These are phyloP conservation scores for Omphalotus olearius DNA, from an alignment of 1,284 basidiomycete genomes.

Conservation along the genomic window DNA sequence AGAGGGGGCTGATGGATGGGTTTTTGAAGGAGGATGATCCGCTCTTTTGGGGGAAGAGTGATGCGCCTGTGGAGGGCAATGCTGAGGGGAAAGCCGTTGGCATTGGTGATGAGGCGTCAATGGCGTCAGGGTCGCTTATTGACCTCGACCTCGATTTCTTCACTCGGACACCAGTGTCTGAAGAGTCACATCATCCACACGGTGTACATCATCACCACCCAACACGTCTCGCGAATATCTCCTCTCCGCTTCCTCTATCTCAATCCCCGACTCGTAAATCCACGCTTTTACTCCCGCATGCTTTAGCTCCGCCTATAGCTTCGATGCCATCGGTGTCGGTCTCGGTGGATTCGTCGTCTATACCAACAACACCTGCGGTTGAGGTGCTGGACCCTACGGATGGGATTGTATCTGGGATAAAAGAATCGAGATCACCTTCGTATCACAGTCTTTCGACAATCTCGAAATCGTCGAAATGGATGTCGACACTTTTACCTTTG, in stretches of 20 bases:
- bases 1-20: conserved; percentile 54
- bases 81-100: conserved; percentile 21
- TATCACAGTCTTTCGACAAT: conserved; percentile 32
- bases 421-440: conserved; percentile 24
- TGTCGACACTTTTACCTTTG: conserved; percentile 25
- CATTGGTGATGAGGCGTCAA: neutral
- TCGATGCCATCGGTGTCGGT: conserved; percentile 22
- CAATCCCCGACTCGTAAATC: conserved; percentile 20
- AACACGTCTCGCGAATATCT: conserved; percentile 15
- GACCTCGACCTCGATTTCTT: conserved; percentile 36
- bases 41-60: conserved; percentile 50
- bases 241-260: conserved; percentile 9
- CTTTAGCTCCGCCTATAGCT: conserved; percentile 19
- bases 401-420: neutral
- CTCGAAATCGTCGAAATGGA: conserved; percentile 30
- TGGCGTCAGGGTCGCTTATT: conserved; percentile 16
- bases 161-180: conserved; percentile 13
- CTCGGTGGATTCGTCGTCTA: no score
- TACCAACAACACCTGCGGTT: conserved; percentile 8
- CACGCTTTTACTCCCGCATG: conserved; percentile 20
- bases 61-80: no score
- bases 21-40: conserved; percentile 67
- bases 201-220: conserved; percentile 3
- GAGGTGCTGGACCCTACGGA: neutral
- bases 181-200: neutral